Base-by-base conservation (phyloP, 2,329 filamentous ascomycete species). In the Kalaharituber pfeilii region DNA sequence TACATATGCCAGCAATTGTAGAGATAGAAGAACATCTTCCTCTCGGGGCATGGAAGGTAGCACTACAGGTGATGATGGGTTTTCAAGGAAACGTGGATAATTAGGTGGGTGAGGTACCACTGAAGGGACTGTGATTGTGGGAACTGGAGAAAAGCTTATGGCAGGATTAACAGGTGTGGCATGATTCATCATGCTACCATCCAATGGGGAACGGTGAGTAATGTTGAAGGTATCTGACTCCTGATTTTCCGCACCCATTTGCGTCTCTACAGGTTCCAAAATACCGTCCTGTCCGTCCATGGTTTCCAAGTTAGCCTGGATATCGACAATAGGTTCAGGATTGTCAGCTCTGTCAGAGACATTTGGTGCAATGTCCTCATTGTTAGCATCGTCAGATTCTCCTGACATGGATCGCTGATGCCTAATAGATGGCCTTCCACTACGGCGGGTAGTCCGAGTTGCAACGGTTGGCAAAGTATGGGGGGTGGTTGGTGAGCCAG, bases 11-110 rank as follows among this genome's bases (percentile, higher is more conserved):
- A 98, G 77, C 20, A 98, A 78, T 69, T 98, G 91, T 33, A 98
- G 75, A 5, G 91, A 95, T 89, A 98, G 95, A 59, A 98, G 74
- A 2, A 98, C 91, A 65, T 98, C 91, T 68, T 98, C 91, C 64
- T 98, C 91, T 51, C 91, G 80, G 8, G 91, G 91, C 84, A 96
- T 94, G 9, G 87, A 83, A 26, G 88, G 85, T 28, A 94, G 72
- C 63, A 93, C 81, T 77, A 64, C 79, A 78, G 25, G 13, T 20
- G 84, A 79, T 33, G 79, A 69, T 49, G 79, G 79, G 62, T 94
- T 84, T 51, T 86, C 77, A 25, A 88, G 75, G 65, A 89, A 91
- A 55, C 84, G 78, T 39, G 86, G 82, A 18, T 82, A 78, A 55
- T 75, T 79, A 50, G 84, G 53, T 50, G 57, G 33, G n/a, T n/a